Conservation (phyloP, 1,284 basidiomycete genomes). For the Fistulinella cinereoalba region DNA sequence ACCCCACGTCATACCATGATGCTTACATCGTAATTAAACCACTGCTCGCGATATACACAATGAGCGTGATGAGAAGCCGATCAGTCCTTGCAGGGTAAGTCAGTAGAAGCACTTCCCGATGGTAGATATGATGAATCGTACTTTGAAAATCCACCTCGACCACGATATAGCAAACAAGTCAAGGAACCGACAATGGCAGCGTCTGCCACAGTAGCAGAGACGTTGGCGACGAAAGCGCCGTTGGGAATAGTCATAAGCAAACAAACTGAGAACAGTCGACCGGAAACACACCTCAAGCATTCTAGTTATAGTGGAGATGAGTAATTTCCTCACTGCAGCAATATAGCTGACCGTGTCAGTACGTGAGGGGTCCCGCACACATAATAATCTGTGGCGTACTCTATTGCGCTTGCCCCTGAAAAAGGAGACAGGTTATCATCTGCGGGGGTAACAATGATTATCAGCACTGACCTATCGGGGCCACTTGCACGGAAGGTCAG, state of each 20-base stretch:
- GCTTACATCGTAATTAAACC: not conserved
- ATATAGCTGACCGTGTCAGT: not conserved
- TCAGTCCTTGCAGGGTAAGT: not conserved
- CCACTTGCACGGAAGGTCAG: not conserved
- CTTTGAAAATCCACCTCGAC: not conserved
- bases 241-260: not conserved
- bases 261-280: not conserved
- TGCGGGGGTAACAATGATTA: not conserved
- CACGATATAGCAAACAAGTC: not conserved
- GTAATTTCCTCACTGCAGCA: not conserved
- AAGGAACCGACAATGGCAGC: not conserved
- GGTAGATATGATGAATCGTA: not conserved
- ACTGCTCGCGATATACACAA: slow-evolving; percentile 1
- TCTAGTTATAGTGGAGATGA: not conserved
- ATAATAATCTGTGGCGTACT: not conserved
- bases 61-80: not conserved
- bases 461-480: not conserved
- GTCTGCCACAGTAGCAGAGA: not conserved
- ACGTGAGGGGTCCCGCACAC: not conserved
- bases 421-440: not conserved
- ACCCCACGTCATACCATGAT: not conserved
- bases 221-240: not conserved
- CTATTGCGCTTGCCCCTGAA: not conserved
- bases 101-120: not conserved
- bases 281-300: not conserved